Base-by-base conservation (phyloP, 495 filamentous ascomycete genomes). In the Zalerion maritima region DNA sequence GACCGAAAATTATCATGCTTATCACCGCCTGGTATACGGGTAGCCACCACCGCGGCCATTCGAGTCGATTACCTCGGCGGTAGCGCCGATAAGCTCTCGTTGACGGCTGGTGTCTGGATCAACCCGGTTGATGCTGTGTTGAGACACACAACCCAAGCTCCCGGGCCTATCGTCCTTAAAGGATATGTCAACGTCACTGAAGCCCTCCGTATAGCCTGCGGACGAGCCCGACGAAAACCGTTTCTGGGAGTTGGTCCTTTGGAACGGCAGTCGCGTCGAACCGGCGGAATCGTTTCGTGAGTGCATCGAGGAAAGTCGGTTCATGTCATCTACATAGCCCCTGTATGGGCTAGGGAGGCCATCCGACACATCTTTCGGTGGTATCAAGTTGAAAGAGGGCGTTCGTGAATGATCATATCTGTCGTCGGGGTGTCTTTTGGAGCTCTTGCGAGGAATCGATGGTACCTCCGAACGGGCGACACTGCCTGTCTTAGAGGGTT, bases 111-210 rank as follows among this genome's bases (percentile, higher is more conserved):
- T 24, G 25, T 57, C 54, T 0, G 63, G 62, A 24, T 73, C 65
- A n/a, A 72, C 60, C 18, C 57, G 55, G 37, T 52, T 69, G 18
- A 69, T 63, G 36, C 62, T 72, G 33, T 80, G 73, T 17, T 81
- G 75, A 20, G 77, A 59, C n/a, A 87, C 81, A 40, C 73, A 75
- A 1, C 81, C 80, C 41, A 75, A 62, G 41, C 65, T 80, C 2
- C 75, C 67, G 2, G 75, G 71, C 18, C 69, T 64, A 21, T 79
- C 77, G 6, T 59, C 43, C 28, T 7, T 36, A 40, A 16, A 26
- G 26, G 32, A 23, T 20, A 42, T 18, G 14, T 57, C 37, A 40
- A 58, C 23, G 29, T 45, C 46, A 37, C 36, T 47, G 31, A 55
- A 55, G 5, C 57, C 61, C 11, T 58, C 60, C 4, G 49, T 71